Conservation (phyloP, 2,329 filamentous ascomycete species). For the Aspergillus niger region DNA sequence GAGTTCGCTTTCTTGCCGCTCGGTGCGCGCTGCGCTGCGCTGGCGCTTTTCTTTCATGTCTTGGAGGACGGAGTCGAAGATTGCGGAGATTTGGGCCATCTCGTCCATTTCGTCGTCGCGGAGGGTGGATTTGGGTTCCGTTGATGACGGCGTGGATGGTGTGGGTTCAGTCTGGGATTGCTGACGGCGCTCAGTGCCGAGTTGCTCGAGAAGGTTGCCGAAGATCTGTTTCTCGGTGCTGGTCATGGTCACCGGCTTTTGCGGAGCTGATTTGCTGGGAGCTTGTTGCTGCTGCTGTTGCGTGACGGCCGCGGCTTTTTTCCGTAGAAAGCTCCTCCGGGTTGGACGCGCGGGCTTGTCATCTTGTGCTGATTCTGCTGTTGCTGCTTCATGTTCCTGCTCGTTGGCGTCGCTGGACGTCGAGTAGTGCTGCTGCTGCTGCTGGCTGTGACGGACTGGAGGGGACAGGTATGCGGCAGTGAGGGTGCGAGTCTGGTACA, state of each 20-base stretch:
- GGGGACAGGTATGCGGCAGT: constrained; percentile 15
- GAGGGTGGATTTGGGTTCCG: not conserved
- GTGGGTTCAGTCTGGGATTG: not conserved
- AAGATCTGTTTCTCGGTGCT: constrained; percentile 20
- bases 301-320: not conserved
- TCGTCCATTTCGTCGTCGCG: constrained; percentile 21
- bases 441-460: constrained; percentile 10
- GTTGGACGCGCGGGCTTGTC: constrained; percentile 2
- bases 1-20: not conserved
- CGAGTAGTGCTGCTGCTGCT: not conserved
- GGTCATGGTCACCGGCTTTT: constrained; percentile 15
- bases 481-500: constrained; percentile 72
- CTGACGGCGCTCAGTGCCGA: constrained; percentile 13
- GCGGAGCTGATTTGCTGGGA: not conserved
- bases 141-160: not conserved
- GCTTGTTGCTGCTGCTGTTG: not conserved
- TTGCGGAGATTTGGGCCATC: constrained; percentile 27
- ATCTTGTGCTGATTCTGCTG: not conserved
- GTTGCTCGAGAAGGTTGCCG: constrained; percentile 15
- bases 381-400: not conserved
- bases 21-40: not conserved
- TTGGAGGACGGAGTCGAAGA: constrained; percentile 28
- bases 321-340: constrained; percentile 21
- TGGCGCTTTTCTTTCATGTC: constrained; percentile 17
- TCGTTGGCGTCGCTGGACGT: not conserved